Conservation (phyloP, 345 rosid species). For the Salix exigua region DNA sequence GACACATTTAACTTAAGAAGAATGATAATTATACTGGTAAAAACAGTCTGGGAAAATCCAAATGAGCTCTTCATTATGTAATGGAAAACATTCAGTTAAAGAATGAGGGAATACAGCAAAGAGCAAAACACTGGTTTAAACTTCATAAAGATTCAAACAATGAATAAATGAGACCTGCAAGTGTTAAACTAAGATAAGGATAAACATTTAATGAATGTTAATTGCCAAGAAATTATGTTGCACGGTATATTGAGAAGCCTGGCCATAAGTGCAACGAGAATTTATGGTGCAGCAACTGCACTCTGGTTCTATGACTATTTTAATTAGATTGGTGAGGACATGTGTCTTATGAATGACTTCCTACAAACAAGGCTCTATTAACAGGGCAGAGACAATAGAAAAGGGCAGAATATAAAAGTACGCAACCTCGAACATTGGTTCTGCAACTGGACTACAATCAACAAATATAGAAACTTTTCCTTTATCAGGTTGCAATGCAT, state of each 20-base stretch:
- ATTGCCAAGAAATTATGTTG: background rate
- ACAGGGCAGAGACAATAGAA: background rate
- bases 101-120: background rate
- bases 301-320: background rate
- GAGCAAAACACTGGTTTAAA: background rate
- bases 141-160: background rate
- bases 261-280: background rate
- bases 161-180: background rate
- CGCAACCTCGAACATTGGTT: slow-evolving; percentile 73
- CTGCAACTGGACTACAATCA: slow-evolving; percentile 87
- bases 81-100: background rate
- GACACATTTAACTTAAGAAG: background rate
- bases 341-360: background rate
- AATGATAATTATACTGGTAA: background rate
- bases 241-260: background rate
- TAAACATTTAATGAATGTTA: background rate
- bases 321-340: background rate
- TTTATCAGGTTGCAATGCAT: slow-evolving; percentile 61
- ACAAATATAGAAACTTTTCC: slow-evolving; percentile 73
- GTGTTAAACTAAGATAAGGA: background rate
- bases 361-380: background rate
- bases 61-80: background rate
- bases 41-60: background rate
- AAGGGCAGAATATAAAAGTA: slow-evolving; percentile 6
- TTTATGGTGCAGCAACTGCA: background rate